These are phyloP conservation scores for Metschnikowia arizonensis DNA, from an alignment of 805 yeast genomes.

Conservation along the genomic window DNA sequence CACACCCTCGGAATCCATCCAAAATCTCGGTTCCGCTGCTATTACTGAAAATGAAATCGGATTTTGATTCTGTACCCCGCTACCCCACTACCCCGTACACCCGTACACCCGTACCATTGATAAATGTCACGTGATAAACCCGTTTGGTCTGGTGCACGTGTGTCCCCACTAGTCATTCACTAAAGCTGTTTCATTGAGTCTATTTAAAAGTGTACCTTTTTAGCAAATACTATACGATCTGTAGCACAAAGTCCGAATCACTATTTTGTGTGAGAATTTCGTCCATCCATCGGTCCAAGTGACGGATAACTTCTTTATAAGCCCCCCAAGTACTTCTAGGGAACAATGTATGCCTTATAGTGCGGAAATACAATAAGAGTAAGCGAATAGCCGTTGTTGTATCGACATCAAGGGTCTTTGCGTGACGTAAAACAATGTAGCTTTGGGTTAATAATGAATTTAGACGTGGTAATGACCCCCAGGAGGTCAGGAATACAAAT, in stretches of 20 bases:
- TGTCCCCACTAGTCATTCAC: too few relatives aligned
- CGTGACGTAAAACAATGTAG: background rate
- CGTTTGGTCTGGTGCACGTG: too few relatives aligned
- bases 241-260: constrained; percentile 1
- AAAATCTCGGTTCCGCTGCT: too few relatives aligned
- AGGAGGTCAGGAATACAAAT: background rate
- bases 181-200: background rate
- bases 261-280: background rate
- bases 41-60: too few relatives aligned
- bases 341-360: constrained; percentile 1
- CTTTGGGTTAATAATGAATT: background rate
- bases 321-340: background rate
- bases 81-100: too few relatives aligned
- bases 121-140: too few relatives aligned
- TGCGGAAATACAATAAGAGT: constrained; percentile 2
- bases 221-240: background rate
- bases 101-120: too few relatives aligned
- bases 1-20: background rate
- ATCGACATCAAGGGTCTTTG: background rate
- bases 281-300: constrained; percentile 4
- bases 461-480: background rate
- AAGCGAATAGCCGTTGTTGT: constrained; percentile 2
- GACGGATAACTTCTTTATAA: background rate
- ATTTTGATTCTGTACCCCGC: too few relatives aligned
- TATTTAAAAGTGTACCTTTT: background rate